Base-by-base conservation (phyloP, 352 stramenopile species). In the Globisporangium heterothallicum region DNA sequence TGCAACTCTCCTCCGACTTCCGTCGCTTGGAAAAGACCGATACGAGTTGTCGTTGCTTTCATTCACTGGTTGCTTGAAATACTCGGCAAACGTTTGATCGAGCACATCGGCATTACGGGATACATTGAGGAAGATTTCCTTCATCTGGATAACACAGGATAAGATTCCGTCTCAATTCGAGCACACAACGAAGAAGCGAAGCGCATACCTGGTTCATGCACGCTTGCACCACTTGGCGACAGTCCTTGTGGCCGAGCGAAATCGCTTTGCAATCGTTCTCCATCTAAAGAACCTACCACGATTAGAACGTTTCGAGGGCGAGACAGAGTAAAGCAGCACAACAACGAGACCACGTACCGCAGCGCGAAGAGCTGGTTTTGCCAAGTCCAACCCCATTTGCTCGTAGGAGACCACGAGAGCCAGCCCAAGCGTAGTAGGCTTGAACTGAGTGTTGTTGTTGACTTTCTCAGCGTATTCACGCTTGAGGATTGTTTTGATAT, bases 401-500 rank as follows among this genome's bases (percentile, higher is more conserved):
- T 95, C 83, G 58, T 95, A 96, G n/a, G 80, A 88, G 18, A 92
- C 53, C 42, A 99, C 92, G 8, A 99, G 74, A 1, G 86, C 88
- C 16, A 96, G 52, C 0, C 88, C 88, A 13, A 96, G 68, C 9
- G 78, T 82, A 24, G 95, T 99, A 1, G 97, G 96, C 49, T 89
- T 73, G 62, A 99, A 99, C 53, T 96, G 74, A 52, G 92, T 93
- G 43, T 95, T 75, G 46, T 74, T 87, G 59, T 98, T 97, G 27
- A 95, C 81, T 52, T 99, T 99, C 55, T 88, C 74, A 4, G 90
- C 95, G 69, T 99, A 99, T 44, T 98, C 85, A 35, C 97, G 81
- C 57, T 98, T 95, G 40, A 98, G 84, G 68, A 99, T 99, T 4
- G 96, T 99, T 53, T 97, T 96, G 62, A 99, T 99, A 58, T 99